These are phyloP conservation scores for Leccinum rimulosum DNA, from an alignment of 768 basidiomycete species.

Conservation along the genomic window DNA sequence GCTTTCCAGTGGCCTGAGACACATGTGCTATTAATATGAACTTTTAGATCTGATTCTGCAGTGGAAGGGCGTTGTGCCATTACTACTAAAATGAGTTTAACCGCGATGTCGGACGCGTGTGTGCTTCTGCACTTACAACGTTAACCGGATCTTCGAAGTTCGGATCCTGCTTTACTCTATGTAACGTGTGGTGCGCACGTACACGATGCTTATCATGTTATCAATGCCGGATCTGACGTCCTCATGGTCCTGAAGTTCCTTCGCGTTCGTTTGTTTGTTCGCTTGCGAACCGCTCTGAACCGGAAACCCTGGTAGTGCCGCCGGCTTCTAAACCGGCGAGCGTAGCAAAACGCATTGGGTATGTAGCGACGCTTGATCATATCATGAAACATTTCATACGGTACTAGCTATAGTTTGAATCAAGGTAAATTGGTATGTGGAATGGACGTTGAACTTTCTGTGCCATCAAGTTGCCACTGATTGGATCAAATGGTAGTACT, in stretches of 20 bases:
- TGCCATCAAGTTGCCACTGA: too few relatives aligned
- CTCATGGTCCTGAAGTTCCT: background rate
- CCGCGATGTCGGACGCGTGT: background rate
- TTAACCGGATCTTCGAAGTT: background rate
- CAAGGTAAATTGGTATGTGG: too few relatives aligned
- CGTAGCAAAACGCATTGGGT: background rate
- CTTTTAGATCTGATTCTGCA: background rate
- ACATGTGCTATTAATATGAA: background rate
- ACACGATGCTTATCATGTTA: too few relatives aligned
- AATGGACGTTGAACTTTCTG: too few relatives aligned
- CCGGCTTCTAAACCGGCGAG: background rate
- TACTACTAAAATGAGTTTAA: background rate
- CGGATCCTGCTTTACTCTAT: background rate
- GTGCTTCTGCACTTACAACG: background rate
- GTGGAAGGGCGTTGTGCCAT: background rate
- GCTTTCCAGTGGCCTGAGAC: background rate
- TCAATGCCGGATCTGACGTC: background rate
- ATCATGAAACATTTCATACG: too few relatives aligned
- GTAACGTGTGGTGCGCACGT: background rate
- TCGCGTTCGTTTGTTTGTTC: background rate
- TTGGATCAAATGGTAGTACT: too few relatives aligned
- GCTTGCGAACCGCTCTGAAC: background rate
- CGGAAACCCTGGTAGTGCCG: background rate
- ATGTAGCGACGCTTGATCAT: too few relatives aligned
- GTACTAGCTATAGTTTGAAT: too few relatives aligned